phyloP scores from a whole-genome alignment of 331 rosid genomes.

The Malus hybrid region DNA sequence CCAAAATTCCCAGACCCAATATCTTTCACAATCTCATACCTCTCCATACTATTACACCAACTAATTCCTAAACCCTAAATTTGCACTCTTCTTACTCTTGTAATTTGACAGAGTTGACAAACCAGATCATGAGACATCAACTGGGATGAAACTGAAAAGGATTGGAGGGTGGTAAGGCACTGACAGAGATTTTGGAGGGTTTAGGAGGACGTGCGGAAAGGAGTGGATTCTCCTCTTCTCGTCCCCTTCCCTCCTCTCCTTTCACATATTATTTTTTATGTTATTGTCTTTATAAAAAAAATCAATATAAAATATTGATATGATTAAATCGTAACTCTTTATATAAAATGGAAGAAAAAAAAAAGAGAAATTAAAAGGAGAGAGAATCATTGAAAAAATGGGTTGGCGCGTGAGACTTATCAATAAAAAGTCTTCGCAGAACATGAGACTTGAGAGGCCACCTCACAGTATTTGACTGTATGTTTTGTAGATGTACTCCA shows the following conservation, averaged over 20 bases:
- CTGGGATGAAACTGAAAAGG: not conserved
- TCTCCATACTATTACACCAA: slow-evolving; percentile 41
- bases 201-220: not conserved
- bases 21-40: slow-evolving; percentile 67
- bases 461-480: not conserved
- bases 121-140: not conserved
- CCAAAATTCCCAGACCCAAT: slow-evolving; percentile 82
- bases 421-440: not conserved
- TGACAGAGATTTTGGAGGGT: not conserved
- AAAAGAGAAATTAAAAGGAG: too few relatives aligned
- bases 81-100: not conserved
- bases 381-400: too few relatives aligned
- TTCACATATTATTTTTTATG: too few relatives aligned
- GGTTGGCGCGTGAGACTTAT: not conserved
- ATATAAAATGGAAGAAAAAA: too few relatives aligned
- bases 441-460: not conserved
- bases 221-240: too few relatives aligned
- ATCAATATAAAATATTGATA: too few relatives aligned
- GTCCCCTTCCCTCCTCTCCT: too few relatives aligned
- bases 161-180: too few relatives aligned
- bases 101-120: not conserved
- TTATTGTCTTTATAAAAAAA: too few relatives aligned
- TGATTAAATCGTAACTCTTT: too few relatives aligned
- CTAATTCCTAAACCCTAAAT: not conserved
- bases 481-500: too few relatives aligned